These are phyloP conservation scores for Stylonectria norvegica DNA, from an alignment of 2,329 filamentous ascomycete species.

Conservation along the genomic window DNA sequence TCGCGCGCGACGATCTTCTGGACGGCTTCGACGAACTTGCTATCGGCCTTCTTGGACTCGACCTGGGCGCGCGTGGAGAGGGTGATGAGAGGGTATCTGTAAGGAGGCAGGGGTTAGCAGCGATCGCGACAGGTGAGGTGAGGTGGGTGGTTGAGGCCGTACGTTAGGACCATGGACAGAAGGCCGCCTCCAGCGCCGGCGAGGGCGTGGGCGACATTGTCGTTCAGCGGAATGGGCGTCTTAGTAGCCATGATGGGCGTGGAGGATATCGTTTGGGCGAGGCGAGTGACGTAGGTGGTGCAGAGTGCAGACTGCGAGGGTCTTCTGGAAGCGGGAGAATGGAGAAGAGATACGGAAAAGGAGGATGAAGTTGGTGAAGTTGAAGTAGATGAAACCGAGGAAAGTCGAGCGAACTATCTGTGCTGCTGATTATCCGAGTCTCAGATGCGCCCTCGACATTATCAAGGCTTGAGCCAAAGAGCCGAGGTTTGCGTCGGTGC, in stretches of 20 bases:
- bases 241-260: constrained; percentile 43
- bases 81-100: constrained; percentile 90
- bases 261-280: too few relatives aligned
- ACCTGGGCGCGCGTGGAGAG: constrained; percentile 97
- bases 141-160: neutral
- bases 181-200: constrained; percentile 91
- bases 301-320: constrained; percentile 1
- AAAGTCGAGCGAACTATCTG: too few relatives aligned
- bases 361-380: neutral
- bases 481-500: constrained; percentile 16
- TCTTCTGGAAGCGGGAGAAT: neutral
- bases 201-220: constrained; percentile 94
- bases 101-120: constrained; percentile 3
- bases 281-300: constrained; percentile 4
- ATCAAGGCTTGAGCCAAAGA: constrained; percentile 8
- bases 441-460: constrained; percentile 11
- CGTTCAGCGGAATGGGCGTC: constrained; percentile 74
- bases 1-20: constrained; percentile 87
- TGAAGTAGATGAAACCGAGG: too few relatives aligned
- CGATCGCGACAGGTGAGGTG: neutral
- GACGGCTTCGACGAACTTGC: constrained; percentile 78
- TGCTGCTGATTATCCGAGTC: constrained; percentile 7
- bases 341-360: neutral
- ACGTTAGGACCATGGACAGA: constrained; percentile 71
- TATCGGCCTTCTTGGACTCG: constrained; percentile 89